Base-by-base conservation (phyloP, 2,329 filamentous ascomycete genomes). In the Penicillium sp. region DNA sequence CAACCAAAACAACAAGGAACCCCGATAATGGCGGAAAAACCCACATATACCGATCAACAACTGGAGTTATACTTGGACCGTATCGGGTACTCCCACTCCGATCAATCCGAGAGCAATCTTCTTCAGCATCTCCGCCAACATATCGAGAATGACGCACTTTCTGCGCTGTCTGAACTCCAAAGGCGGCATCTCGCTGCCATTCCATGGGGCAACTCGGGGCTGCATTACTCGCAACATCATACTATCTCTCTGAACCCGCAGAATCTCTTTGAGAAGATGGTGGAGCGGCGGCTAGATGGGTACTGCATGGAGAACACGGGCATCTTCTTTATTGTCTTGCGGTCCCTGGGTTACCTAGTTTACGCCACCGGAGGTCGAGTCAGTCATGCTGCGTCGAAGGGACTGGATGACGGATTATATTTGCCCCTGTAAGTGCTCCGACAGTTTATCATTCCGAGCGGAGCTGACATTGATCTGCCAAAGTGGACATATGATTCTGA, bases 221-320 rank as follows among this genome's bases (percentile, higher is more conserved):
- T 82, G 37, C 80, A 82, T 58, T 78, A 78, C 58, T 75, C 74
- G 2, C 64, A 67, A n/a, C 67, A 74, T 52, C 73, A 72, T 34
- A 65, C 61, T 10, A 70, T 81, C 24, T 73, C 72, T 2, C 64
- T 80, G 34, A 69, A 80, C 43, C 69, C 75, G 1, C 63, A 75
- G 21, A 64, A 66, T 3, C 61, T 82, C 6, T 82, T 73, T 60
- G 66, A 72, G 37, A 82, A 82, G 59, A 69, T 82, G 31, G 73
- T 77, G 1, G 68, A 64, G 40, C 64, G 73, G 41, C 70, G 71
- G 5, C 63, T 77, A 29, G 79, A 80, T 24, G 80, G 80, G 1
- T 81, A 81, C 53, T 82, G 79, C 60, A 80, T 82, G 77, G 79
- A 82, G 62, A 79, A 75, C 54, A 80, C 80, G 40, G 64, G 66